Conservation (phyloP, 345 rosid species). For the Salix viminalis region DNA sequence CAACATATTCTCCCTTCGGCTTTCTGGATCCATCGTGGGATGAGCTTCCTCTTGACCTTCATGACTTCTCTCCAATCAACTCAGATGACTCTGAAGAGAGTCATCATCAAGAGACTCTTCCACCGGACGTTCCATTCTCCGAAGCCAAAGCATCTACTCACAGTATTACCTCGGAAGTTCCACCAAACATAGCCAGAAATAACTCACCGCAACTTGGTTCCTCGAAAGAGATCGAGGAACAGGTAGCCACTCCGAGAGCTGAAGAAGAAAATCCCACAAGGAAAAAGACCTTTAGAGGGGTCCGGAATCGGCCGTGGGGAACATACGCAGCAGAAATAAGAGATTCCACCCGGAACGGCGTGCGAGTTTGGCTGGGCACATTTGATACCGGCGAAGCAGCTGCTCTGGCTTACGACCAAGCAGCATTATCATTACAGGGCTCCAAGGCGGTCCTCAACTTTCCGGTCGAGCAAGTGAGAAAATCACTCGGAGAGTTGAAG, state of each 20-base stretch:
- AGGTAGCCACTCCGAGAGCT: not conserved
- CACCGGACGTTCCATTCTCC: not conserved
- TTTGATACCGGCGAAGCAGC: constrained; percentile 70
- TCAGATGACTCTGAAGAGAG: too few species aligned
- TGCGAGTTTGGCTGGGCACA: constrained; percentile 75
- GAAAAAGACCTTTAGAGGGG: constrained; percentile 54
- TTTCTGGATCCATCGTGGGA: not conserved
- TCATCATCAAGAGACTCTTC: not conserved
- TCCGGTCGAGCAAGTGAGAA: constrained; percentile 38
- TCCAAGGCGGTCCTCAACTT: constrained; percentile 57
- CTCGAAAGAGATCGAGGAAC: not conserved
- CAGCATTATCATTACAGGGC: constrained; percentile 59
- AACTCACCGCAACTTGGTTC: not conserved
- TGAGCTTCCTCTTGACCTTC: not conserved
- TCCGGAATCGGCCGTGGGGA: constrained; percentile 73
- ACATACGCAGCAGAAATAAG: constrained; percentile 75
- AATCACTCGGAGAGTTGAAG: not conserved
- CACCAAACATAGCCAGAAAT: not conserved
- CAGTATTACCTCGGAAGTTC: not conserved
- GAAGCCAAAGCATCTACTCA: not conserved
- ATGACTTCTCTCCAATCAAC: too few species aligned
- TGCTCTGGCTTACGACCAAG: constrained; percentile 75
- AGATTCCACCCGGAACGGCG: constrained; percentile 57
- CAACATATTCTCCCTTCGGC: not conserved
- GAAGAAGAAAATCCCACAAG: not conserved